Evolutionary conservation across 768 basidiomycete species (phyloP).

Genomic region (Leccinellum rugosiceps): DNA sequence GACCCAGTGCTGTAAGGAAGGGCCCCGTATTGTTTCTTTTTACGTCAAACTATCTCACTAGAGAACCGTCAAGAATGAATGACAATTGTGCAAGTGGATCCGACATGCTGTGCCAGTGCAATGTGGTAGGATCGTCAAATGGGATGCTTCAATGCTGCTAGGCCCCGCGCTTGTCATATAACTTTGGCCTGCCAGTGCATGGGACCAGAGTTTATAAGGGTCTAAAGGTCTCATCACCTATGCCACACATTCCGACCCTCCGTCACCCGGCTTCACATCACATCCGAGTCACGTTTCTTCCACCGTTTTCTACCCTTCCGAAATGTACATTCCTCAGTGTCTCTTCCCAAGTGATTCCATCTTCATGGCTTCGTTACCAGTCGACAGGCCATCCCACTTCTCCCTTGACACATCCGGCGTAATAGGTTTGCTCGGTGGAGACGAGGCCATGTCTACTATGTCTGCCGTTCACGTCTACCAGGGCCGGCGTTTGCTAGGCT

Average conservation of each 20-base stretch:
- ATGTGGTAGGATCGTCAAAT: not conserved
- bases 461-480: conserved; percentile 26
- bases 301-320: not conserved
- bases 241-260: not conserved
- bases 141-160: not conserved
- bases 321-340: conserved; percentile 3
- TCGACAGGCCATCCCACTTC: conserved; percentile 3
- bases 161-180: too few species aligned
- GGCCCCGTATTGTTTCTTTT: too few species aligned
- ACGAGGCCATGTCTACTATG: conserved; percentile 31
- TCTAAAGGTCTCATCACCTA: not conserved
- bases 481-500: conserved; percentile 30
- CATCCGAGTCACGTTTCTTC: too few species aligned
- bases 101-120: not conserved
- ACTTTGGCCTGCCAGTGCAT: not conserved
- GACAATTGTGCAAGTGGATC: not conserved
- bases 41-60: too few species aligned
- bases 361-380: not conserved
- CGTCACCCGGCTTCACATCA: not conserved
- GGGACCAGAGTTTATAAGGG: not conserved
- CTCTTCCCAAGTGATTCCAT: not conserved
- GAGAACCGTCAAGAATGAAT: not conserved
- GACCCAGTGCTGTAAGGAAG: not conserved
- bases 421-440: conserved; percentile 29
- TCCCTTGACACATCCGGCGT: conserved; percentile 26